Conservation (phyloP, 257 asterid genomes). For the Solanum chilense region DNA sequence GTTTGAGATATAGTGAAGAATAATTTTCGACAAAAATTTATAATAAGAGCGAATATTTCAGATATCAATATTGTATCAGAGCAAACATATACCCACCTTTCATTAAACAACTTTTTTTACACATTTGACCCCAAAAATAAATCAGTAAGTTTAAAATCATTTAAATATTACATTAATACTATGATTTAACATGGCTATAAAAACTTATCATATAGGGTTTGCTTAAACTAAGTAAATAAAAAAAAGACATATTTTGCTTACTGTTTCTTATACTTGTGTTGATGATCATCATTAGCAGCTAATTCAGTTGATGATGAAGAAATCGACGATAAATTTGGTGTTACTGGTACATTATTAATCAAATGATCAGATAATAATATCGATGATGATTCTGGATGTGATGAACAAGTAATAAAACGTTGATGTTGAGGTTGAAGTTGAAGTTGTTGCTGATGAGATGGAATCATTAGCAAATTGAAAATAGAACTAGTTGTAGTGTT, state of each 20-base stretch:
- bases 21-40: too few relatives aligned
- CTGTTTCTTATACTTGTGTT: slow-evolving; percentile 25
- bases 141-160: background rate
- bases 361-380: slow-evolving; percentile 8
- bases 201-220: background rate
- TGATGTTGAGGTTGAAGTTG: background rate
- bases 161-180: background rate
- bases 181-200: background rate
- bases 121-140: background rate
- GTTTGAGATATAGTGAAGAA: too few relatives aligned
- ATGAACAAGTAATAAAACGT: background rate
- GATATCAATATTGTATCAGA: background rate
- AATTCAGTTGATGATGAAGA: slow-evolving; percentile 59
- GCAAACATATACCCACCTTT: background rate
- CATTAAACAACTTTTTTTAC: background rate
- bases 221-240: background rate
- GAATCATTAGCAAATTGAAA: background rate
- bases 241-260: background rate
- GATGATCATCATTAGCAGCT: slow-evolving; percentile 12
- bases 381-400: background rate
- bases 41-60: too few relatives aligned
- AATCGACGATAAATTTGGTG: background rate
- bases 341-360: slow-evolving; percentile 6
- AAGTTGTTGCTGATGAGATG: background rate
- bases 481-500: background rate